Percentiles rank a stretch among this genome's conserved stretches.
phyloP scores from a whole-genome alignment of 1,139 yeast species.

The Debaryomyces udenii region DNA sequence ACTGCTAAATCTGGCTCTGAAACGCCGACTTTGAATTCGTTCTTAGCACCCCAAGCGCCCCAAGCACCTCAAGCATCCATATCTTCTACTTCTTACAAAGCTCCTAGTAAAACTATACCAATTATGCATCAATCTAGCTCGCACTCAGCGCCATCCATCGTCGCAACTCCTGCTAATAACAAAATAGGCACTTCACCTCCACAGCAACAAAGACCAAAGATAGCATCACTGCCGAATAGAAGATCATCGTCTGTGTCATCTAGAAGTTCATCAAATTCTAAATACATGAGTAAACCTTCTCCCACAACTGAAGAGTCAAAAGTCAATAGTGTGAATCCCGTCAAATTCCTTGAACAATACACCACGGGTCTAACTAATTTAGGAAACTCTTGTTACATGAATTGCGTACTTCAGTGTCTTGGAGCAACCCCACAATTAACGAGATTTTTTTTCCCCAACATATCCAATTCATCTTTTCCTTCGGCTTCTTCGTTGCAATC shows the following conservation, averaged over 20 bases:
- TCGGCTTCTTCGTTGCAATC: slow-evolving; percentile 31
- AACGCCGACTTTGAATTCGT: slow-evolving; percentile 24
- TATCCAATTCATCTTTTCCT: slow-evolving; percentile 23
- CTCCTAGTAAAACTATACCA: neutral
- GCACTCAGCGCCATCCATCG: neutral
- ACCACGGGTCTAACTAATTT: slow-evolving; percentile 71
- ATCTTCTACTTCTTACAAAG: neutral
- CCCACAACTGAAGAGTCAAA: neutral
- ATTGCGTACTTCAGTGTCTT: slow-evolving; percentile 86
- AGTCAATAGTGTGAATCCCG: slow-evolving; percentile 16
- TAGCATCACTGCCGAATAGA: slow-evolving; percentile 3
- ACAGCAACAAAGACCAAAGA: slow-evolving; percentile 18
- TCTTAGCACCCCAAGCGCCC: slow-evolving; percentile 5
- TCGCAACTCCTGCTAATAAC: neutral
- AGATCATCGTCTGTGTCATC: slow-evolving; percentile 6
- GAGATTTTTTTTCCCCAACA: slow-evolving; percentile 42
- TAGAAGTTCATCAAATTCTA: neutral
- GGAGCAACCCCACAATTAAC: slow-evolving; percentile 49
- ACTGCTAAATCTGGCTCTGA: slow-evolving; percentile 29
- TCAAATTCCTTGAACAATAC: slow-evolving; percentile 34
- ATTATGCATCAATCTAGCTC: neutral
- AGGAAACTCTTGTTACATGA: slow-evolving; percentile 94
- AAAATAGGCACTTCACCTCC: slow-evolving; percentile 12
- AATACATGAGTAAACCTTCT: neutral
- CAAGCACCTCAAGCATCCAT: neutral